Conservation (phyloP, 2,329 filamentous ascomycete genomes). For the Fusarium sterilihyphosum region DNA sequence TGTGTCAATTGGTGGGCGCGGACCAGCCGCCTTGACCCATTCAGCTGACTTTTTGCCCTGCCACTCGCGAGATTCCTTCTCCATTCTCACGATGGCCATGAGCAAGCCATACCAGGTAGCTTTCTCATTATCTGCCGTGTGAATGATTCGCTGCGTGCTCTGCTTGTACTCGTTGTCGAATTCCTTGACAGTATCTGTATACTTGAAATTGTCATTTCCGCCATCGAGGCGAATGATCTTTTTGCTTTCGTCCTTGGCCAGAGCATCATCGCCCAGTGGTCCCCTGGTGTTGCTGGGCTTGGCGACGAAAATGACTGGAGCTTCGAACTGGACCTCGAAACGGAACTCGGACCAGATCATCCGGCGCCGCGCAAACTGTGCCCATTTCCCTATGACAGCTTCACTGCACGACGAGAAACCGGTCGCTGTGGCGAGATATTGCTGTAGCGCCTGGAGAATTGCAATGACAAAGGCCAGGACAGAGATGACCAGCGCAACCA, state of each 20-base stretch:
- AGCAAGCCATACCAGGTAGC: slow-evolving; percentile 35
- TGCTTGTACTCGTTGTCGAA: slow-evolving; percentile 27
- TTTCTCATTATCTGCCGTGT: slow-evolving; percentile 37
- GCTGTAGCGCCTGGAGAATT: slow-evolving; percentile 52
- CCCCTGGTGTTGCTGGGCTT: slow-evolving; percentile 48
- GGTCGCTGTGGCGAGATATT: slow-evolving; percentile 54
- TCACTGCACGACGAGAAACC: slow-evolving; percentile 53
- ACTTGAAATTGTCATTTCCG: slow-evolving; percentile 13
- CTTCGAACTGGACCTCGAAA: slow-evolving; percentile 54
- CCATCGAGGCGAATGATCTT: slow-evolving; percentile 35
- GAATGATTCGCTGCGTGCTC: slow-evolving; percentile 31
- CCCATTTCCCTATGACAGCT: slow-evolving; percentile 54
- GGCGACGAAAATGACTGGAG: slow-evolving; percentile 56
- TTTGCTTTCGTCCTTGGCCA: slow-evolving; percentile 12
- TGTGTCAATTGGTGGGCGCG: not conserved
- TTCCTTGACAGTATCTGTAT: slow-evolving; percentile 30
- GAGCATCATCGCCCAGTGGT: slow-evolving; percentile 31
- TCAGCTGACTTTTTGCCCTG: slow-evolving; percentile 25
- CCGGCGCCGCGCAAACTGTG: slow-evolving; percentile 45
- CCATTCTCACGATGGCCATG: slow-evolving; percentile 36
- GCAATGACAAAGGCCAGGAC: slow-evolving; percentile 53
- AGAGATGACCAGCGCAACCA: slow-evolving; percentile 54
- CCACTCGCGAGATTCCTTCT: slow-evolving; percentile 37
- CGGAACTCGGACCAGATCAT: slow-evolving; percentile 52
- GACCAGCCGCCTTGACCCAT: slow-evolving; percentile 21